Conservation (phyloP, 805 yeast species). For the Lipomyces yamadae region DNA sequence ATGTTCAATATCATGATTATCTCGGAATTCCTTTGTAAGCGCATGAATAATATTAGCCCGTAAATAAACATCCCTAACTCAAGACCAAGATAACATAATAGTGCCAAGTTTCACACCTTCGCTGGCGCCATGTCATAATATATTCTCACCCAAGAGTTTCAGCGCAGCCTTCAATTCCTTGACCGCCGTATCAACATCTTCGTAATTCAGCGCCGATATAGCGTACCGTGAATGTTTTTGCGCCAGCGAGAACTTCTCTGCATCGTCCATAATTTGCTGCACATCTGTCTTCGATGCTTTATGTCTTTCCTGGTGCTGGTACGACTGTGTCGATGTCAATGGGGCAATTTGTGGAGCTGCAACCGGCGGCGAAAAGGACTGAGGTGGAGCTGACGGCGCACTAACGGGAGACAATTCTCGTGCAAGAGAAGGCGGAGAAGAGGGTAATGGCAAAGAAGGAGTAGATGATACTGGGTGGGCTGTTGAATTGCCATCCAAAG, state of each 20-base stretch:
- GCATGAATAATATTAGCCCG: background rate
- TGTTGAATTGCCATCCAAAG: background rate
- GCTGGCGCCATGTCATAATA: conserved; percentile 1
- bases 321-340: conserved; percentile 15
- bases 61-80: background rate
- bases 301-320: conserved; percentile 22
- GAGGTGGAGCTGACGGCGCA: conserved; percentile 28
- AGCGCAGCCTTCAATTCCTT: conserved; percentile 58
- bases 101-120: background rate
- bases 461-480: conserved; percentile 12
- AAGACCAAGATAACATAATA: background rate
- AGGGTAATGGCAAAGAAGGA: conserved; percentile 5
- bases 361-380: conserved; percentile 26
- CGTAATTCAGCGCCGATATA: conserved; percentile 73
- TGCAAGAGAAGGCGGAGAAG: conserved; percentile 20
- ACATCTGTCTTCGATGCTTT: conserved; percentile 39
- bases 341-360: conserved; percentile 29
- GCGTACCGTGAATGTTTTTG: conserved; percentile 73
- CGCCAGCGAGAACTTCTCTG: conserved; percentile 50
- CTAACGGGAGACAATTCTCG: conserved; percentile 21
- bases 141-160: conserved; percentile 25
- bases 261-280: conserved; percentile 44
- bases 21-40: background rate
- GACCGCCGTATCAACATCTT: conserved; percentile 68
- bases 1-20: background rate